Base-by-base conservation (phyloP, 805 yeast species). In the Metschnikowia similis region DNA sequence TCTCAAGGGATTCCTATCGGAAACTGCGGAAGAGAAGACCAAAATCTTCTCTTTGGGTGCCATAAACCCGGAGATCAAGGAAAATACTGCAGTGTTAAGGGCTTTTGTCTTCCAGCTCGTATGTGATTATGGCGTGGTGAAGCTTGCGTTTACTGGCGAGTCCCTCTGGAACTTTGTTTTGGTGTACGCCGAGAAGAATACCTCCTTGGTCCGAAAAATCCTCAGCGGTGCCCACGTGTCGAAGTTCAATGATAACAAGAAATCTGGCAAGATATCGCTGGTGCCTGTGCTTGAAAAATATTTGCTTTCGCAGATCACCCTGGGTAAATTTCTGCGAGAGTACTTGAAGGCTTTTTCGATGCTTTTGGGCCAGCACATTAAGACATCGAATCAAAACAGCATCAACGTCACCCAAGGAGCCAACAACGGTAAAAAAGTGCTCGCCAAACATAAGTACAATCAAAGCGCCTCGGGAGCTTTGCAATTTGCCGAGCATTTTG, bases 11-110 rank as follows among this genome's bases (percentile, higher is more conserved):
- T 87, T 79, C 57, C 64, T 87, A 2, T 67, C 64, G 44, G 94
- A 87, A 60, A 79, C 84, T 6, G 72, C 84, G 2, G 79, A 75
- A 27, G 92, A 87, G 54, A 67, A 79, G 29, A 75, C 79, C 7
- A 80, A 77, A 62, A 75, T 86, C 2, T 75, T 86, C 41, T 82
- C 90, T 1, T 65, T 87, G 37, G 95, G 95, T 1, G 79, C 85
- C 29, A 81, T 83, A 46, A 87, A 87, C 58, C 83, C 84, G 4
- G 89, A 84, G 45, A 87, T 87, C 35, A 65, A 72, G 10, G 70
- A 68, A 46, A 83, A 84, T 58, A 76, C 82, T 37, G 70, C 70
- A 8, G 47, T 64, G 1, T 63, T 87, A 40, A 73, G 83, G 58
- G 63, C 74, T 6, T 66, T 71, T 29, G 77, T 85, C 3, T 79